Conservation (phyloP, 1,284 basidiomycete species). For the Exobasidium rhododendri region DNA sequence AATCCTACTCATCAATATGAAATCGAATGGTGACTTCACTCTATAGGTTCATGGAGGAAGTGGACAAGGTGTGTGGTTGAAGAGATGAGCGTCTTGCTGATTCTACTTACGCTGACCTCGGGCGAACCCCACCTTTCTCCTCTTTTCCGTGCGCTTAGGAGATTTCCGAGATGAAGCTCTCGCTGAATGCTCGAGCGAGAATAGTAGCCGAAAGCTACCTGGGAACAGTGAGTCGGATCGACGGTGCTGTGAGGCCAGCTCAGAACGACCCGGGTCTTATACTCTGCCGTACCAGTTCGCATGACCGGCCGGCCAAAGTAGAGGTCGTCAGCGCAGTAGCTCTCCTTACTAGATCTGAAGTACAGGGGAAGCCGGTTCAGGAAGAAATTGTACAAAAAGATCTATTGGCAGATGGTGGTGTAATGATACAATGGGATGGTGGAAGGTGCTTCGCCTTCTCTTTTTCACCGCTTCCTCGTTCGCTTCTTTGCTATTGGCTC, state of each 20-base stretch:
- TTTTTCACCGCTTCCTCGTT: neutral
- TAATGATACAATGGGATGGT: neutral
- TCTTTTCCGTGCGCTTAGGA: too few relatives aligned
- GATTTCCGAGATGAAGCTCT: constrained; percentile 64
- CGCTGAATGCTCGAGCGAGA: constrained; percentile 90
- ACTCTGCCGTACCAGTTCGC: constrained; percentile 1
- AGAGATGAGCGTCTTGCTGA: constrained; percentile 76
- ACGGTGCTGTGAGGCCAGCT: neutral
- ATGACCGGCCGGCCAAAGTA: too few relatives aligned
- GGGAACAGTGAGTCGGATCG: constrained; percentile 13
- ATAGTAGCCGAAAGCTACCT: constrained; percentile 75
- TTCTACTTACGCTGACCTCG: neutral
- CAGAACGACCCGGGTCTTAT: constrained; percentile 2
- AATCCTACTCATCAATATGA: constrained; percentile 55
- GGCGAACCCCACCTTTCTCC: constrained; percentile 32
- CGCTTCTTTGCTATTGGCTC: neutral
- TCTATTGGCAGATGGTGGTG: neutral
- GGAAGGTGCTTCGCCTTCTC: neutral
- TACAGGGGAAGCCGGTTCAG: neutral
- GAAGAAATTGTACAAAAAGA: neutral
- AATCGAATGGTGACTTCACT: neutral
- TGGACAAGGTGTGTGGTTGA: constrained; percentile 63
- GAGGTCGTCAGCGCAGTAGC: too few relatives aligned
- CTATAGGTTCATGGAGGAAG: constrained; percentile 92
- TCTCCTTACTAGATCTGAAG: too few relatives aligned